A percentile compares a stretch with the other conserved stretches of the same genome.
Conservation (phyloP, 2,329 filamentous ascomycete genomes). For the Teratosphaeria destructans region DNA sequence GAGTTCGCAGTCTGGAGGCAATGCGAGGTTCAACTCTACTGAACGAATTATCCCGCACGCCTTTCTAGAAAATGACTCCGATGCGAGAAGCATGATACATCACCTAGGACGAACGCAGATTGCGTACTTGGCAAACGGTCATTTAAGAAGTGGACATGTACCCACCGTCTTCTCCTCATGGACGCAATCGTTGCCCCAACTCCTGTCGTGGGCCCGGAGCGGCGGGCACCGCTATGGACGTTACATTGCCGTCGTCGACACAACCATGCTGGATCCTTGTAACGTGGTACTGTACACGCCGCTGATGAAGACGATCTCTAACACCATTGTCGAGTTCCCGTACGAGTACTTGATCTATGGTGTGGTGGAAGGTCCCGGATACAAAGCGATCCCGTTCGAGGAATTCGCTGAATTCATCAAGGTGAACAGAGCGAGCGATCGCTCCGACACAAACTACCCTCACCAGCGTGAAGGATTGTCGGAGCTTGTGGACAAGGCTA, state of each 20-base stretch:
- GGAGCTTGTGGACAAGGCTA: background rate
- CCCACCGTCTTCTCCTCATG: background rate
- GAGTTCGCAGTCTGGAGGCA: no score
- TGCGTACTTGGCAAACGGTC: background rate
- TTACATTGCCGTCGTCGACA: background rate
- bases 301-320: background rate
- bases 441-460: no score
- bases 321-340: background rate
- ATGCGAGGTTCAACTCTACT: no score
- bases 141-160: background rate
- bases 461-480: no score
- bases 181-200: background rate
- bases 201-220: background rate
- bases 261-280: background rate
- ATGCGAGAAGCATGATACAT: background rate
- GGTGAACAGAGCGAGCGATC: no score
- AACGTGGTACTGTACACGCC: background rate
- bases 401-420: background rate
- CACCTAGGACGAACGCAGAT: background rate
- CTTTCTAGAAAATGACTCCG: background rate
- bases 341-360: background rate
- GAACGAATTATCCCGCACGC: background rate
- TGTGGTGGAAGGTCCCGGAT: background rate
- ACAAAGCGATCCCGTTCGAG: background rate
- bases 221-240: no score